These are phyloP conservation scores for Hyaloperonospora brassicae DNA, from an alignment of 352 stramenopile genomes.

Conservation along the genomic window DNA sequence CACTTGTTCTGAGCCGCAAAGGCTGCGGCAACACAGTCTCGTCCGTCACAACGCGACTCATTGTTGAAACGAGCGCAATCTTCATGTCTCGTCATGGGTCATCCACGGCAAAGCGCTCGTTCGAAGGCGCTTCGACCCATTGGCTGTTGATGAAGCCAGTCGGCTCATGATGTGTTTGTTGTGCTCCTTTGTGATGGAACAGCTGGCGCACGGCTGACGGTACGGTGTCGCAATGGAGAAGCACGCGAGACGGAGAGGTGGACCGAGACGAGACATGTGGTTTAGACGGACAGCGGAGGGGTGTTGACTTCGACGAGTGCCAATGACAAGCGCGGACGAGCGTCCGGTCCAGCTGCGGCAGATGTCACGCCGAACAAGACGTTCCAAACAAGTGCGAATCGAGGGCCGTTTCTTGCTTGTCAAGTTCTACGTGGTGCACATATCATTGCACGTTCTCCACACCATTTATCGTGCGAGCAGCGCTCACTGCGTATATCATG, in stretches of 20 bases:
- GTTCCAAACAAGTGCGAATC: neutral
- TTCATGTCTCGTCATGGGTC: slow-evolving; percentile 67
- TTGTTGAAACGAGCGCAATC: slow-evolving; percentile 51
- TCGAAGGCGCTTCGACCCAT: slow-evolving; percentile 50
- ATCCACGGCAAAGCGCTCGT: slow-evolving; percentile 50
- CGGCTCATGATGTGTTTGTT: slow-evolving; percentile 59
- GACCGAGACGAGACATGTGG: neutral
- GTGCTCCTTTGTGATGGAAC: slow-evolving; percentile 52
- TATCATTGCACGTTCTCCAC: neutral
- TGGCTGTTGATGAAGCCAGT: slow-evolving; percentile 73
- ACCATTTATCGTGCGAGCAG: neutral
- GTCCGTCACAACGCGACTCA: slow-evolving; percentile 55
- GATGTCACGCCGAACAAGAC: neutral
- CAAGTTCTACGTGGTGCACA: neutral
- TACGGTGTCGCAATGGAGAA: slow-evolving; percentile 28
- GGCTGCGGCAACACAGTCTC: slow-evolving; percentile 56
- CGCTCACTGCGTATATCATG: too few species aligned
- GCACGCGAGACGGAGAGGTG: neutral
- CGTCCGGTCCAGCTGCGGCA: slow-evolving; percentile 2
- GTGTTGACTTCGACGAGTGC: neutral
- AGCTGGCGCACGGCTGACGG: slow-evolving; percentile 17
- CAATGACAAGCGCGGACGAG: slow-evolving; percentile 6
- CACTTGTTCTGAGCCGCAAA: slow-evolving; percentile 55
- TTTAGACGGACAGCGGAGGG: slow-evolving; percentile 8
- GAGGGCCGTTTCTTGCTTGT: neutral